A percentile compares a stretch with the other conserved stretches of the same genome.
Evolutionary conservation across 2,329 filamentous ascomycete species (phyloP).

Genomic region (Penicillium concentricum): DNA sequence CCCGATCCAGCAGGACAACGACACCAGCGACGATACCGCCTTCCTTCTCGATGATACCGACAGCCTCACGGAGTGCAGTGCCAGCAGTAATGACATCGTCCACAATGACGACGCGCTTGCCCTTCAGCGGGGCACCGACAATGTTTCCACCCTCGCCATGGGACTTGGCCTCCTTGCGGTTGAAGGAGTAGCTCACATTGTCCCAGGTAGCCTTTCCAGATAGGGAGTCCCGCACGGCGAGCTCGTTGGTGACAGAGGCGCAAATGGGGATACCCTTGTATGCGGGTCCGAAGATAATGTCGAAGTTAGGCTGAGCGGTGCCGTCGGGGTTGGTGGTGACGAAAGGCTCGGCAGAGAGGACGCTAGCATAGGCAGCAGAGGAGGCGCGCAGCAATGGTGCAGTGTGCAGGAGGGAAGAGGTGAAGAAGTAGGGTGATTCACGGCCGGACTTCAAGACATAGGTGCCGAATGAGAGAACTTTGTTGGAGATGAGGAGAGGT

Average conservation of each 20-base stretch:
- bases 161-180: slow-evolving; percentile 94
- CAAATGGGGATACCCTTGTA: slow-evolving; percentile 98
- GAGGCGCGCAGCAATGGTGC: slow-evolving; percentile 75
- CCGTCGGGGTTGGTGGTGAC: slow-evolving; percentile 36
- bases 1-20: slow-evolving; percentile 81
- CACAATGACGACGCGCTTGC: slow-evolving; percentile 82
- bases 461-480: slow-evolving; percentile 44
- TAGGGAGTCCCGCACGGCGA: slow-evolving; percentile 63
- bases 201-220: slow-evolving; percentile 58
- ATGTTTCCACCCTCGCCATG: slow-evolving; percentile 94
- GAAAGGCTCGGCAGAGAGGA: slow-evolving; percentile 51
- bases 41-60: slow-evolving; percentile 81
- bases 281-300: slow-evolving; percentile 88
- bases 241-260: slow-evolving; percentile 70
- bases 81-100: slow-evolving; percentile 97
- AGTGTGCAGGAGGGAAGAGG: slow-evolving; percentile 86
- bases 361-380: slow-evolving; percentile 73
- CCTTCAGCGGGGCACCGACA: slow-evolving; percentile 80
- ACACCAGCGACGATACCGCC: slow-evolving; percentile 85
- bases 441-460: slow-evolving; percentile 88
- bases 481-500: slow-evolving; percentile 40
- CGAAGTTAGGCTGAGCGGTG: slow-evolving; percentile 56
- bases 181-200: slow-evolving; percentile 79
- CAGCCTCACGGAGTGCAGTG: slow-evolving; percentile 88
- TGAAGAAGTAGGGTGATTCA: slow-evolving; percentile 94